phyloP scores from a whole-genome alignment of 495 filamentous ascomycete genomes.

The Penicillium argentinense region DNA sequence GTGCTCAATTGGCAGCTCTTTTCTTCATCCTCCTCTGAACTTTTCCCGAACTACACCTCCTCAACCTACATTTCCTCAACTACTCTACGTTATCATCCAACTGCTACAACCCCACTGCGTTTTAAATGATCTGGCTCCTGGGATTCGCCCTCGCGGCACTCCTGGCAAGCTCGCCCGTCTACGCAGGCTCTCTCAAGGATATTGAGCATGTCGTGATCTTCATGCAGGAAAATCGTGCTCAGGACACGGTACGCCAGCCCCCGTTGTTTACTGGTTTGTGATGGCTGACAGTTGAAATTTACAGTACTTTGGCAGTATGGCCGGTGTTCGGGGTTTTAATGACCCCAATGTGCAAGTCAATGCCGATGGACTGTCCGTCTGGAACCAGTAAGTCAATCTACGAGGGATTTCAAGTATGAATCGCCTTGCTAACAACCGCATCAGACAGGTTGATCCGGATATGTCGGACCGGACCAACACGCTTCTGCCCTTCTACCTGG shows the following conservation, averaged over 20 bases:
- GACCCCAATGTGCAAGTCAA: slow-evolving; percentile 59
- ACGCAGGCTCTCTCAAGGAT: slow-evolving; percentile 45
- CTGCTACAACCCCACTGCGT: too few relatives aligned
- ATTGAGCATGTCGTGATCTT: slow-evolving; percentile 60
- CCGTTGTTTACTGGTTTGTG: too few relatives aligned
- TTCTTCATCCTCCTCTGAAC: neutral
- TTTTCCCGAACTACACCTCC: neutral
- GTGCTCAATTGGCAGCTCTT: too few relatives aligned
- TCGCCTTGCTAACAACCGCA: neutral
- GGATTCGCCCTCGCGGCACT: slow-evolving; percentile 19
- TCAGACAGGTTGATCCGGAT: slow-evolving; percentile 19
- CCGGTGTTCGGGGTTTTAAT: slow-evolving; percentile 55
- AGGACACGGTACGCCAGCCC: slow-evolving; percentile 32
- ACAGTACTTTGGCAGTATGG: slow-evolving; percentile 58
- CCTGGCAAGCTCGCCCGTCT: slow-evolving; percentile 21
- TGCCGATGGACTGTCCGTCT: slow-evolving; percentile 40
- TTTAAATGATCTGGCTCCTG: slow-evolving; percentile 20
- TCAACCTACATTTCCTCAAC: neutral
- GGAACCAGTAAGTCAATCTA: slow-evolving; percentile 44
- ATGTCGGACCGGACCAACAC: slow-evolving; percentile 28
- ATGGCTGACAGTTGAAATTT: too few relatives aligned
- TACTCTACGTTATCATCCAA: too few relatives aligned
- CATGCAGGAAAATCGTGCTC: slow-evolving; percentile 55
- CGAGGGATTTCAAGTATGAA: neutral
- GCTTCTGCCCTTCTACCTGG: slow-evolving; percentile 55